phyloP scores from a whole-genome alignment of 352 stramenopile species.

The Thalassiosira sp. region DNA sequence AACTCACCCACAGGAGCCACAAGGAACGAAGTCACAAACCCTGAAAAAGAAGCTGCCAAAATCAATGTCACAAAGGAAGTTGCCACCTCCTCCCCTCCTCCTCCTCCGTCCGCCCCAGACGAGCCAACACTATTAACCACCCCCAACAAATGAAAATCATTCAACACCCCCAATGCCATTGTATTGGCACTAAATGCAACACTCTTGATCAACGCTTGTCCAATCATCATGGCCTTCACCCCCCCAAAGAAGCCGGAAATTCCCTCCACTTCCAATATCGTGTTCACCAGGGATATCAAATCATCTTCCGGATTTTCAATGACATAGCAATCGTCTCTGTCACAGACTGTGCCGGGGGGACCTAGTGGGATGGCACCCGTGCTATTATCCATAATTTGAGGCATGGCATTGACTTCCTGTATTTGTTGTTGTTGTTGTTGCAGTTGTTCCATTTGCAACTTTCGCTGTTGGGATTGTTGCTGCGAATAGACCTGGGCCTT shows the following conservation, averaged over 20 bases:
- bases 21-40: constrained; percentile 75
- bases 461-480: constrained; percentile 6
- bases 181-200: constrained; percentile 77
- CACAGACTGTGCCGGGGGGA: constrained; percentile 12
- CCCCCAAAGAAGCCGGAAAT: constrained; percentile 73
- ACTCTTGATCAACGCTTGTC: constrained; percentile 77
- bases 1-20: constrained; percentile 64
- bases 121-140: background rate
- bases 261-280: constrained; percentile 54
- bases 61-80: constrained; percentile 53
- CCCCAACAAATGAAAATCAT: constrained; percentile 10
- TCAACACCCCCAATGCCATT: constrained; percentile 39
- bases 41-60: constrained; percentile 64
- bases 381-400: too few relatives aligned
- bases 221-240: constrained; percentile 75
- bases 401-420: too few relatives aligned
- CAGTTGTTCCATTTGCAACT: constrained; percentile 7
- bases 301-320: constrained; percentile 46
- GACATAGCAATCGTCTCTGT: constrained; percentile 14
- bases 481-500: constrained; percentile 58
- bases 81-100: background rate
- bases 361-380: background rate
- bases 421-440: too few relatives aligned
- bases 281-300: constrained; percentile 37
- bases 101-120: background rate